Base-by-base conservation (phyloP, 768 basidiomycete species). In the Trametes coccinea region DNA sequence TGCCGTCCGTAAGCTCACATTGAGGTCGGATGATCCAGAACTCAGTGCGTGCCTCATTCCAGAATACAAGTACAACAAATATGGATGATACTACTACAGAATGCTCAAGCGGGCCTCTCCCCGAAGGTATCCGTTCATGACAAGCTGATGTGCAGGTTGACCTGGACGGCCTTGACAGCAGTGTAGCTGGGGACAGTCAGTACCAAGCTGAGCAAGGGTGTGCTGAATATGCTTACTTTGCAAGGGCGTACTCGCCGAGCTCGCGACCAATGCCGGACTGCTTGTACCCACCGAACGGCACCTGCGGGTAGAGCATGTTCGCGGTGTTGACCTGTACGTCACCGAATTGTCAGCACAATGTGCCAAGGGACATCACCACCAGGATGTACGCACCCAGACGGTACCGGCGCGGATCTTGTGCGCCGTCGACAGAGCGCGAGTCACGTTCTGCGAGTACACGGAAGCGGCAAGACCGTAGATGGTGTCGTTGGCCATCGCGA, bases 391-490 rank as follows among this genome's bases (percentile, higher is more conserved):
- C 61, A 88, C 78, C 88, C 89, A 94, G 3, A 81, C 84, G 5
- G 92, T 93, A 37, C 95, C 95, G 4, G 92, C 90, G 68, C 90
- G 82, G 61, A 98, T 77, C 60, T 75, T 80, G 71, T 92, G 86
- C 7, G 92, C 90, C 2, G 86, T 84, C 60, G 78, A 76, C 56
- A 95, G 75, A 0, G 91, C 93, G 30, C 88, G 82, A 65, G 82
- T 84, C 77, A 96, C 74, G 74, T 95, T 81, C 69, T 84, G 79
- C 39, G 90, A 87, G 80, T 95, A 97, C 55, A 98, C 86, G 7
- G 90, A 89, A 2, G 90, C 87, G 13, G 93, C 93, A 47, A 97
- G 84, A 60, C 95, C 95, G 73, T 95, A 96, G 52, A 78, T 69
- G 0, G 91, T 89, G 71, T 96, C 88, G 75, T 99, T 99, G 30